These are phyloP conservation scores for Colletotrichum cordylinicola DNA, from an alignment of 2,329 filamentous ascomycete genomes.

Conservation along the genomic window DNA sequence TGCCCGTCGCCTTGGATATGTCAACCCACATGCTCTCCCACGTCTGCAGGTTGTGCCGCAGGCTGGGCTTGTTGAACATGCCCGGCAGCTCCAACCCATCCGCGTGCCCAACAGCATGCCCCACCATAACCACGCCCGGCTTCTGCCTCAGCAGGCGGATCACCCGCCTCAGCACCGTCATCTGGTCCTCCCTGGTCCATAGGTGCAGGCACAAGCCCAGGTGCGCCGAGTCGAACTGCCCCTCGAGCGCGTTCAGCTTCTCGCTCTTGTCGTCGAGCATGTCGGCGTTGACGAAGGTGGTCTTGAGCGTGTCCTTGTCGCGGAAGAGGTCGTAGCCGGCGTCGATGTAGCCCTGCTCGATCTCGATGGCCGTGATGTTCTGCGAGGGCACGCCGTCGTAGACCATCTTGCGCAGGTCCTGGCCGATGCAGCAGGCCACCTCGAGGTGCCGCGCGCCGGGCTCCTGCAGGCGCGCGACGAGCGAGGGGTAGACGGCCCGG, in stretches of 20 bases:
- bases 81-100: neutral
- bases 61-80: neutral
- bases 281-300: slow-evolving; percentile 25
- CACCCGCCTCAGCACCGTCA: slow-evolving; percentile 4
- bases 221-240: slow-evolving; percentile 27
- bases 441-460: slow-evolving; percentile 27
- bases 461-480: slow-evolving; percentile 23
- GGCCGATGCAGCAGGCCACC: slow-evolving; percentile 33
- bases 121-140: slow-evolving; percentile 18
- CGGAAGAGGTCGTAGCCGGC: slow-evolving; percentile 32
- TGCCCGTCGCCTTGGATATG: slow-evolving; percentile 19
- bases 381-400: slow-evolving; percentile 27
- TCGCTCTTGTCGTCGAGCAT: slow-evolving; percentile 25
- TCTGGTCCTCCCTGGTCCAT: slow-evolving; percentile 26
- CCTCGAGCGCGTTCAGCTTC: slow-evolving; percentile 18
- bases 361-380: slow-evolving; percentile 27
- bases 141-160: slow-evolving; percentile 4
- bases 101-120: slow-evolving; percentile 14
- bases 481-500: slow-evolving; percentile 2
- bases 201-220: slow-evolving; percentile 30
- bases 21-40: slow-evolving; percentile 23
- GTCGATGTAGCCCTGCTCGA: slow-evolving; percentile 25
- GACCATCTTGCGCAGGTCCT: slow-evolving; percentile 31
- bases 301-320: slow-evolving; percentile 26
- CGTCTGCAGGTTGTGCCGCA: slow-evolving; percentile 18